Base-by-base conservation (phyloP, 2,329 filamentous ascomycete species). In the Fusarium pseudocircinatum region DNA sequence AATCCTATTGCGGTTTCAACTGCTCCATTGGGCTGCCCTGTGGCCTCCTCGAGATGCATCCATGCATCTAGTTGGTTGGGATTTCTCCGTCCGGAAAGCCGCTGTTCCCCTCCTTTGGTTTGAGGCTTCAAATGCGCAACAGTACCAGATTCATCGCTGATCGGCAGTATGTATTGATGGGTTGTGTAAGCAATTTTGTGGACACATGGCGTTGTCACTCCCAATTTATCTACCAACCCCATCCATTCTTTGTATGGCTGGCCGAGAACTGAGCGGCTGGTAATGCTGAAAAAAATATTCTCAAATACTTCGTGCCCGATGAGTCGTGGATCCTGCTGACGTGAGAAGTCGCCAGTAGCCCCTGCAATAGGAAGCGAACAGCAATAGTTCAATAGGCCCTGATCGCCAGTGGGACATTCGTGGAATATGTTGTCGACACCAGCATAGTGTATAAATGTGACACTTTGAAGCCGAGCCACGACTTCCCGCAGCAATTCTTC, bases 161-260 rank as follows among this genome's bases (percentile, higher is more conserved):
- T 32, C 9, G 2, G 10, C 10, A 4, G 18, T 18, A 18, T 32
- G 22, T 0, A 10, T 18, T 11, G 2, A 9, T 13, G 0, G 2
- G 46, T n/a, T 18, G 46, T 5, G 28, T 49, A 49, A 32, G 46
- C 22, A 32, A 49, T 18, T 5, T 32, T 18, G 46, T 1, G 32
- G 15, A 13, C 46, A 18, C 28, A 49, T 1, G 28, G 15, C 11
- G 28, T 32, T 18, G 28, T 18, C 28, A 49, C 46, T 49, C 28
- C 2, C 15, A 49, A 32, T n/a, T 3, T 16, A 15, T 49, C 15
- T 16, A 9, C 5, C 22, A 49, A 3, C 3, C 7, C 1, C 22
- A 6, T 16, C 44, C 44, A 47, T 5, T 4, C 4, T n/a, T n/a
- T 9, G 39, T 42, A 10, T 42, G 34, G 15, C 15, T 18, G 34